Base-by-base conservation (phyloP, 2,329 filamentous ascomycete species). In the Ilyonectria mors-panacis region DNA sequence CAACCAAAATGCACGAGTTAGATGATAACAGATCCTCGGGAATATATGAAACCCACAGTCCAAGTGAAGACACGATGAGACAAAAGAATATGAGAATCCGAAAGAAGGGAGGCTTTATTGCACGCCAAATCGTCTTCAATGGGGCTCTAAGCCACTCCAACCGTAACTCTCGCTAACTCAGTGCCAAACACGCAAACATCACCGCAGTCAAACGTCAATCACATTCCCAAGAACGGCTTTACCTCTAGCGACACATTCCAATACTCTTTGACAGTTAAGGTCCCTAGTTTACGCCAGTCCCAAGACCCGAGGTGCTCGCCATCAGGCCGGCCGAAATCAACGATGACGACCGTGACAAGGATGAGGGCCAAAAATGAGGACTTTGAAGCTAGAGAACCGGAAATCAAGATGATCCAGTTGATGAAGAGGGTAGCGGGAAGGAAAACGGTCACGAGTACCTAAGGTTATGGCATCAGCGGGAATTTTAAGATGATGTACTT, bases 401-500 rank as follows among this genome's bases (percentile, higher is more conserved):
- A 92, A 86, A 73, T 89, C 87, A 67, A 88, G 85, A 75, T 84
- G 37, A 81, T 91, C 78, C 93, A 91, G 78, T 93, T 93, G 83
- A 93, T 91, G 70, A 78, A 78, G 61, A 92, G 72, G 72, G 93
- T 91, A 53, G 81, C 68, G n/a, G 91, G 82, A 4, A 93, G 81
- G 80, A 93, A 90, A 53, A 93, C 85, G 37, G 93, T 86, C 60
- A 97, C 94, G 82, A 90, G 75, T 90, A 94, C 72, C 92, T 89
- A 65, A 97, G 92, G 63, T 95, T 45, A 97, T 81, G 7, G 93
- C 89, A 17, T 88, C 89, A 28, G 94, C 94, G 1, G 93, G 95
- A 39, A 97, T 84, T 78, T 97, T 56, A 93, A 88, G 75, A 97
- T 95, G 78, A 96, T 93, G 79, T 96, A 96, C 89, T 95, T 87